These are phyloP conservation scores for Ceriops tagal DNA, from an alignment of 345 rosid species.

Conservation along the genomic window DNA sequence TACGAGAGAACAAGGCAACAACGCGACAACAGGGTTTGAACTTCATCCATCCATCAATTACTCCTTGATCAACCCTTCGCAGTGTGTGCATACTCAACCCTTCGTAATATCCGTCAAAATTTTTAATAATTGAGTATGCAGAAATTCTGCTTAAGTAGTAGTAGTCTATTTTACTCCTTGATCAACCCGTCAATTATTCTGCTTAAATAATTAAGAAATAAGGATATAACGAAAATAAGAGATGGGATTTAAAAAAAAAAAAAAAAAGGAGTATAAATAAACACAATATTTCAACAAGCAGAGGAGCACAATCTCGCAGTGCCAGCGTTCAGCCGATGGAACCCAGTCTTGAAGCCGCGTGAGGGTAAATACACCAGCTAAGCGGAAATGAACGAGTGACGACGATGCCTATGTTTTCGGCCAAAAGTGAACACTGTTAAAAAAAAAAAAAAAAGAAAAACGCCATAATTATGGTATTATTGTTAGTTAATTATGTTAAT, in stretches of 20 bases:
- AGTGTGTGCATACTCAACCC: too few species aligned
- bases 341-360: slow-evolving; percentile 16
- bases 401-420: slow-evolving; percentile 4
- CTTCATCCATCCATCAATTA: slow-evolving; percentile 1
- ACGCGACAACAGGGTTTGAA: slow-evolving; percentile 7
- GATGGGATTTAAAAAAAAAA: neutral
- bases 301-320: slow-evolving; percentile 16
- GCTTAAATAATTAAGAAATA: neutral
- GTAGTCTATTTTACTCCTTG: neutral
- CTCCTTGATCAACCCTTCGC: slow-evolving; percentile 3
- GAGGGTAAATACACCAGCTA: slow-evolving; percentile 9
- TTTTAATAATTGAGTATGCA: too few species aligned
- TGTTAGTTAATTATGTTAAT: too few species aligned
- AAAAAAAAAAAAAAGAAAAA: too few species aligned
- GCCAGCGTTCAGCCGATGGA: slow-evolving; percentile 7
- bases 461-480: too few species aligned
- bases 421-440: neutral
- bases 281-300: slow-evolving; percentile 14
- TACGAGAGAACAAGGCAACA: too few species aligned
- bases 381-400: neutral
- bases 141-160: too few species aligned
- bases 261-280: slow-evolving; percentile 16
- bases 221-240: neutral
- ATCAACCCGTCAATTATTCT: neutral
- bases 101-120: too few species aligned